Percentiles rank a stretch among this genome's conserved stretches.
Conservation (phyloP, 1,139 yeast genomes). For the Geotrichum carabidarum region DNA sequence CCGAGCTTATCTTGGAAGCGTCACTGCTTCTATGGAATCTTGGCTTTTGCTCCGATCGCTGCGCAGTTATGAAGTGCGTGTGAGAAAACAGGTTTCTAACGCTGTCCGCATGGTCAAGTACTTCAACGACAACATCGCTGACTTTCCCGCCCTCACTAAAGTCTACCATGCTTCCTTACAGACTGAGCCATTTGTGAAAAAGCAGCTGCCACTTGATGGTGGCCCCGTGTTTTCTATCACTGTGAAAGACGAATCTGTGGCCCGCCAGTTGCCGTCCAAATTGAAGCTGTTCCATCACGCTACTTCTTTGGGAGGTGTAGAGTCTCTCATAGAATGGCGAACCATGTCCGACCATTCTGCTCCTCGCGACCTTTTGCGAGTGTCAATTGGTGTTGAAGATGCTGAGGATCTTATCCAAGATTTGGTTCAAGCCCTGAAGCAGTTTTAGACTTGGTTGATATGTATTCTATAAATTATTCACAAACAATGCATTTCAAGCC, state of each 20-base stretch:
- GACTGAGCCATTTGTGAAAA: constrained; percentile 53
- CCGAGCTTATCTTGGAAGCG: constrained; percentile 68
- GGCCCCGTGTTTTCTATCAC: constrained; percentile 74
- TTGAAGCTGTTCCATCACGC: constrained; percentile 79
- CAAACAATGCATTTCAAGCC: constrained; percentile 21
- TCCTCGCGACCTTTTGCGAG: constrained; percentile 54
- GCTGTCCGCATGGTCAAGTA: constrained; percentile 60
- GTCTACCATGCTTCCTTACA: constrained; percentile 75
- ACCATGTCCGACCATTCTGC: constrained; percentile 62
- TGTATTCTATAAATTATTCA: constrained; percentile 1
- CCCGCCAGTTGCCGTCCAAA: constrained; percentile 60
- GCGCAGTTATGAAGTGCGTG: constrained; percentile 70
- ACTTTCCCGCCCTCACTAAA: constrained; percentile 47
- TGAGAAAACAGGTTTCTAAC: constrained; percentile 57
- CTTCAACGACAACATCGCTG: constrained; percentile 46
- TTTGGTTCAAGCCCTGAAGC: constrained; percentile 44
- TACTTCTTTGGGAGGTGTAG: constrained; percentile 91
- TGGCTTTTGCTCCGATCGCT: constrained; percentile 70
- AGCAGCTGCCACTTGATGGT: constrained; percentile 62
- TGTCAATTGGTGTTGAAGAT: constrained; percentile 76
- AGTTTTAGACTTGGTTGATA: constrained; percentile 2
- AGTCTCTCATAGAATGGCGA: constrained; percentile 87
- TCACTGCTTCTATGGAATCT: constrained; percentile 71
- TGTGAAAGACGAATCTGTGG: constrained; percentile 49
- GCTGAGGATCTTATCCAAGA: constrained; percentile 68